A percentile compares a stretch with the other conserved stretches of the same genome.
These are phyloP conservation scores for Haplosporangium sp. DNA, from an alignment of 371 early-diverging fungal species.

Conservation along the genomic window DNA sequence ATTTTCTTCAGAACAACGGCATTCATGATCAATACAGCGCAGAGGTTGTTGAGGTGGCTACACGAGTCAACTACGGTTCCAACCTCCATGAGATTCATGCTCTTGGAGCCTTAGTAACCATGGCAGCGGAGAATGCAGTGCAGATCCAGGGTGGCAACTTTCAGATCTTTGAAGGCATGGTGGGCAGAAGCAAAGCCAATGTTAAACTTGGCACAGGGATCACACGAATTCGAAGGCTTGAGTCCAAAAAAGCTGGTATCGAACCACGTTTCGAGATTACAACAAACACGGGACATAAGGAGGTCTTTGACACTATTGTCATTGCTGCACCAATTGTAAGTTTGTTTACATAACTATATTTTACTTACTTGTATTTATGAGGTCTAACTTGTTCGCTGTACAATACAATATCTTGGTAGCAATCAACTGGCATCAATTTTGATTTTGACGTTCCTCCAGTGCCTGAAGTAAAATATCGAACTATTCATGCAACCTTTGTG, in stretches of 20 bases:
- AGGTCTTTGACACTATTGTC: conserved; percentile 68
- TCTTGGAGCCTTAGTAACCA: conserved; percentile 70
- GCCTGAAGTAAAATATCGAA: conserved; percentile 60
- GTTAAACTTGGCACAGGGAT: conserved; percentile 64
- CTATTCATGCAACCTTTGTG: conserved; percentile 75
- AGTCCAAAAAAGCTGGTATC: conserved; percentile 22
- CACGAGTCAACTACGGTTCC: conserved; percentile 80
- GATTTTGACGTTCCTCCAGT: conserved; percentile 44
- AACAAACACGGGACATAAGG: conserved; percentile 56
- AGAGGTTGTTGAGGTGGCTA: conserved; percentile 70
- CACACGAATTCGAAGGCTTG: conserved; percentile 56
- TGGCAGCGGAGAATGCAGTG: conserved; percentile 66
- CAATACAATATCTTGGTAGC: conserved; percentile 11
- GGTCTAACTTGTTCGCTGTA: background rate
- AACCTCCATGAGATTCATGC: conserved; percentile 72
- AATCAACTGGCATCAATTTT: conserved; percentile 52
- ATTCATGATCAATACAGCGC: conserved; percentile 55
- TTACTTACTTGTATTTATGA: no score
- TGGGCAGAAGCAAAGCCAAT: conserved; percentile 60
- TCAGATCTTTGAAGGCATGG: conserved; percentile 75
- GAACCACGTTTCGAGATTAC: conserved; percentile 56
- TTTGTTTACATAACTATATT: background rate
- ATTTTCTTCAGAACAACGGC: conserved; percentile 56
- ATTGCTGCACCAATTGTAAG: conserved; percentile 69
- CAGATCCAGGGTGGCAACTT: conserved; percentile 75